Evolutionary conservation across 495 filamentous ascomycete species (phyloP).

Genomic region (Talaromyces wortmannii): DNA sequence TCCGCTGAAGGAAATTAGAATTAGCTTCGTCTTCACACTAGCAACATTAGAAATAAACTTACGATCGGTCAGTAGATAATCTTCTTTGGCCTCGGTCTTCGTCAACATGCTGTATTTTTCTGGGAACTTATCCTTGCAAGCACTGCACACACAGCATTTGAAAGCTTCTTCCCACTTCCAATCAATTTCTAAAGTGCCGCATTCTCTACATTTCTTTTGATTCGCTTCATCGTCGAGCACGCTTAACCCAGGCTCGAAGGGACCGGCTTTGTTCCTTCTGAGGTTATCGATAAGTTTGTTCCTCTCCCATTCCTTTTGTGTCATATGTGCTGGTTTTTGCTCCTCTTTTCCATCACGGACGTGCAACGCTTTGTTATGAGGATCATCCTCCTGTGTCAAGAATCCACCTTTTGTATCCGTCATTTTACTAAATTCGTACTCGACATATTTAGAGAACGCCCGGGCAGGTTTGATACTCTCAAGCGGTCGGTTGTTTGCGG

Average conservation of each 20-base stretch:
- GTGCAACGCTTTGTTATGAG: constrained; percentile 72
- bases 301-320: constrained; percentile 85
- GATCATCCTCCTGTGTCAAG: constrained; percentile 80
- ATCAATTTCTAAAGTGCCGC: constrained; percentile 78
- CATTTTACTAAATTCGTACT: constrained; percentile 97
- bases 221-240: constrained; percentile 54
- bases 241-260: constrained; percentile 80
- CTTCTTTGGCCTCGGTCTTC: constrained; percentile 92
- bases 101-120: constrained; percentile 92
- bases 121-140: constrained; percentile 79
- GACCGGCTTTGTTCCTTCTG: constrained; percentile 66
- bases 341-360: constrained; percentile 40
- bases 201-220: constrained; percentile 76
- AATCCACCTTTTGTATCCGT: constrained; percentile 96
- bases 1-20: constrained; percentile 52
- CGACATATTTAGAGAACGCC: constrained; percentile 88
- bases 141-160: constrained; percentile 58
- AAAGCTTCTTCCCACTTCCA: constrained; percentile 89
- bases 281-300: constrained; percentile 63
- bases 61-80: constrained; percentile 94
- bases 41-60: constrained; percentile 21
- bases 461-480: constrained; percentile 61
- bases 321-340: constrained; percentile 80
- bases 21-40: not conserved
- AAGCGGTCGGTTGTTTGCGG: constrained; percentile 32